Percentiles rank a stretch among this genome's conserved stretches.
Evolutionary conservation across 495 filamentous ascomycete genomes (phyloP).

Genomic region (Tuber microsphaerosporum): DNA sequence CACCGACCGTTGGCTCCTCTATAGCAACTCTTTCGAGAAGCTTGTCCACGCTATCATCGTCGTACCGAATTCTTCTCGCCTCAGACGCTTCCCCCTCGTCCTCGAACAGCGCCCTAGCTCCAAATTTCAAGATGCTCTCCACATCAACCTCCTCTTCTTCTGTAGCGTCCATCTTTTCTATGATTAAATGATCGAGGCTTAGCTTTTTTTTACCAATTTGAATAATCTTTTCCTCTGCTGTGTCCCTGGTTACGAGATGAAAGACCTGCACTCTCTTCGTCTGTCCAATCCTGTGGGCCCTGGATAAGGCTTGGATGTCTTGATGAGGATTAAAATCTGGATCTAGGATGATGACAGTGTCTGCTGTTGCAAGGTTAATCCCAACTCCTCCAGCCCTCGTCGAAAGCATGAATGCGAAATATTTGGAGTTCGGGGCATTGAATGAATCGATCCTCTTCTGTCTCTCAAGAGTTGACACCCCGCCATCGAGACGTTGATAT

Average conservation of each 20-base stretch:
- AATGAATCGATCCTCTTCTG: conserved; percentile 89
- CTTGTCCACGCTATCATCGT: conserved; percentile 70
- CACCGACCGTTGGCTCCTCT: conserved; percentile 58
- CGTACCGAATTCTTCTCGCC: conserved; percentile 59
- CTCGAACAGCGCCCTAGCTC: conserved; percentile 76
- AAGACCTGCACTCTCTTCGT: conserved; percentile 92
- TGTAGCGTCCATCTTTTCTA: conserved; percentile 76
- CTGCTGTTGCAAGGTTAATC: conserved; percentile 94
- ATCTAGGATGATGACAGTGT: conserved; percentile 97
- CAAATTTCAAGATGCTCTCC: conserved; percentile 81
- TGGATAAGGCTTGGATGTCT: conserved; percentile 88
- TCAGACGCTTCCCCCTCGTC: conserved; percentile 59
- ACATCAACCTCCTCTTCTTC: conserved; percentile 68
- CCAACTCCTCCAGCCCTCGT: conserved; percentile 93
- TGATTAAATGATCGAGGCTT: conserved; percentile 84
- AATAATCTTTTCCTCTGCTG: conserved; percentile 90
- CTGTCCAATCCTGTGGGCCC: conserved; percentile 93
- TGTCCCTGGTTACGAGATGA: conserved; percentile 81
- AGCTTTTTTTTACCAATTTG: conserved; percentile 95
- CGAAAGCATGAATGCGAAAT: conserved; percentile 86
- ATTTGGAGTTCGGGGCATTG: conserved; percentile 72
- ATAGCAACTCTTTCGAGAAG: conserved; percentile 77
- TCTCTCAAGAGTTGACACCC: conserved; percentile 68
- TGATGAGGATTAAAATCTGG: conserved; percentile 98
- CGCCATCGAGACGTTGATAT: conserved; percentile 81